Percentiles rank a stretch among this genome's conserved stretches.
Conservation (phyloP, 2,329 filamentous ascomycete species). For the Xylaria sp. region DNA sequence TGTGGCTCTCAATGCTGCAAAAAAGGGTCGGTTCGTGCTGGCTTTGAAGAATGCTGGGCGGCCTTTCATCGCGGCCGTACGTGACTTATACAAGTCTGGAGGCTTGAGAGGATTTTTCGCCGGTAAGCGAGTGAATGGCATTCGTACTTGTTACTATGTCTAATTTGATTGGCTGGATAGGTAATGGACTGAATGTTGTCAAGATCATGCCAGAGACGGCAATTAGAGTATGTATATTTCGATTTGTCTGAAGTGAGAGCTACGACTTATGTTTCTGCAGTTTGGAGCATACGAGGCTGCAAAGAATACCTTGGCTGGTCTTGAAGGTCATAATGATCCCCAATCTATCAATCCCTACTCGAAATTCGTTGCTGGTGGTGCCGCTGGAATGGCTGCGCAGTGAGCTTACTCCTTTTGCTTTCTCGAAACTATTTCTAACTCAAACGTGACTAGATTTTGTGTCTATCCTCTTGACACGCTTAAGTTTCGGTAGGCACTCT, state of each 20-base stretch:
- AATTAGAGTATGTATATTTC: slow-evolving; percentile 66
- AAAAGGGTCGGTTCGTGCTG: slow-evolving; percentile 68
- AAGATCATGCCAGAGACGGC: slow-evolving; percentile 99
- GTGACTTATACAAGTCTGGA: slow-evolving; percentile 82
- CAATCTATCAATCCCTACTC: slow-evolving; percentile 80
- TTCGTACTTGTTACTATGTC: not conserved
- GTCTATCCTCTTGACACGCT: slow-evolving; percentile 93
- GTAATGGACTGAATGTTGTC: slow-evolving; percentile 93
- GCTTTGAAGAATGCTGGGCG: slow-evolving; percentile 69
- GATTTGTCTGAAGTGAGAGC: not conserved
- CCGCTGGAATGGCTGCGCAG: slow-evolving; percentile 94
- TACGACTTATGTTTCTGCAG: slow-evolving; percentile 37
- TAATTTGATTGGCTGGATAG: slow-evolving; percentile 52
- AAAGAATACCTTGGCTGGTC: slow-evolving; percentile 81
- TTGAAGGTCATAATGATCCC: slow-evolving; percentile 88
- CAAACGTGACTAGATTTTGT: slow-evolving; percentile 64
- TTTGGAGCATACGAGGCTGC: slow-evolving; percentile 97
- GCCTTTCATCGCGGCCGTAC: slow-evolving; percentile 74
- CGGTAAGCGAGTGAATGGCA: slow-evolving; percentile 59
- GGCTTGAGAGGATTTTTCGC: slow-evolving; percentile 91
- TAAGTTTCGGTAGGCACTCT: slow-evolving; percentile 61
- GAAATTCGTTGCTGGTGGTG: slow-evolving; percentile 88
- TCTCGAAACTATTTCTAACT: slow-evolving; percentile 24
- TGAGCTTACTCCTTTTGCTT: slow-evolving; percentile 49
- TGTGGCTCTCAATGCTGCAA: slow-evolving; percentile 67